Percentiles rank a stretch among this genome's conserved stretches.
phyloP scores from a whole-genome alignment of 805 yeast species.

The Lipomyces yamanashiensis region DNA sequence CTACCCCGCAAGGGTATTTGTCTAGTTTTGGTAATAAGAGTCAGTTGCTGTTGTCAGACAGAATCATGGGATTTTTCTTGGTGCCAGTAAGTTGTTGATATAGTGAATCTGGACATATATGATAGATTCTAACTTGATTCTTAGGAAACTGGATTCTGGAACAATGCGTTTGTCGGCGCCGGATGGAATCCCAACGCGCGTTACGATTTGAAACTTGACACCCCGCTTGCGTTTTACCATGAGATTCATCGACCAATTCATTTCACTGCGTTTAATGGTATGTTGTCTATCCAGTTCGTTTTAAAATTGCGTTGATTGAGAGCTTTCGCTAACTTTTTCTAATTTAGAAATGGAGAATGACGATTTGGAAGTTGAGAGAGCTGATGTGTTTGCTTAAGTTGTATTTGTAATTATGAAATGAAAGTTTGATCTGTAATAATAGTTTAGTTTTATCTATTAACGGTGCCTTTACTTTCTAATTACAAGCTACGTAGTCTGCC shows the following conservation, averaged over 20 bases:
- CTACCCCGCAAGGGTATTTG: constrained; percentile 69
- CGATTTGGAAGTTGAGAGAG: constrained; percentile 35
- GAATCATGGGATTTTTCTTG: constrained; percentile 77
- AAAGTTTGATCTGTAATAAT: neutral
- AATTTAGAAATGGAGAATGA: constrained; percentile 29
- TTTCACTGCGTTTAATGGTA: constrained; percentile 70
- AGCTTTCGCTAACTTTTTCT: neutral
- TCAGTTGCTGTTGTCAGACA: constrained; percentile 75
- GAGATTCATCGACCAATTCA: constrained; percentile 89
- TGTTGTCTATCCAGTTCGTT: neutral
- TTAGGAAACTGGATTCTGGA: constrained; percentile 76
- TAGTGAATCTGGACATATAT: neutral
- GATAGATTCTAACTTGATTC: neutral
- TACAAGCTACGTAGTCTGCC: no score
- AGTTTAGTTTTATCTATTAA: no score
- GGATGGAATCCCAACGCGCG: constrained; percentile 69
- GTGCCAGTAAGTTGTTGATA: constrained; percentile 58
- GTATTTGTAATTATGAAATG: neutral
- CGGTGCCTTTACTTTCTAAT: no score
- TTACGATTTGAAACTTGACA: constrained; percentile 70
- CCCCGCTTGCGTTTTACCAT: constrained; percentile 82
- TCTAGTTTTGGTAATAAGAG: constrained; percentile 62
- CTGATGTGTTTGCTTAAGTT: constrained; percentile 36
- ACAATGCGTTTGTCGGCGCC: constrained; percentile 85
- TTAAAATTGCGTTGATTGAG: neutral